These are phyloP conservation scores for Penicillium herquei DNA, from an alignment of 495 filamentous ascomycete genomes.

Conservation along the genomic window DNA sequence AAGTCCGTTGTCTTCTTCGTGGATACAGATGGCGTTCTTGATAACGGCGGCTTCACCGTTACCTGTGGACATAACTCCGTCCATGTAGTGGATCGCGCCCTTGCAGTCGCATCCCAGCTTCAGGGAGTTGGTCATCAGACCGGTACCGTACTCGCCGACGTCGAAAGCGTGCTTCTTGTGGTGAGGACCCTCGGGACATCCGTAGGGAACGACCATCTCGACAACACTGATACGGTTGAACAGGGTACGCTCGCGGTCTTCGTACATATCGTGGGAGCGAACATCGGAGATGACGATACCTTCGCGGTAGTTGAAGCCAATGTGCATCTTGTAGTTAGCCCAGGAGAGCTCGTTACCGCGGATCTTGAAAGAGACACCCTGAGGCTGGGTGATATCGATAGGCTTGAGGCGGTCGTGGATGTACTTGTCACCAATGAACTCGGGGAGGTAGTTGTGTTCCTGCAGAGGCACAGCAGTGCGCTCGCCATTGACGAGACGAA, in stretches of 20 bases:
- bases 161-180: slow-evolving; percentile 95
- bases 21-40: slow-evolving; percentile 95
- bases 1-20: slow-evolving; percentile 93
- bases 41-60: slow-evolving; percentile 74
- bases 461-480: slow-evolving; percentile 52
- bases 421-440: slow-evolving; percentile 36
- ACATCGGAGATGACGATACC: slow-evolving; percentile 91
- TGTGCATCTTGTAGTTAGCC: slow-evolving; percentile 43
- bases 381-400: slow-evolving; percentile 39
- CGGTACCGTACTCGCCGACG: slow-evolving; percentile 89
- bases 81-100: slow-evolving; percentile 88
- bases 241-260: slow-evolving; percentile 72
- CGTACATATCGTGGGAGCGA: slow-evolving; percentile 83
- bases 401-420: slow-evolving; percentile 38
- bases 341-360: slow-evolving; percentile 38
- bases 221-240: slow-evolving; percentile 93
- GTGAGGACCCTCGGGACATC: slow-evolving; percentile 89
- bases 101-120: slow-evolving; percentile 93
- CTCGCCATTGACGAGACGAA: slow-evolving; percentile 75
- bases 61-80: slow-evolving; percentile 80
- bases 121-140: slow-evolving; percentile 94
- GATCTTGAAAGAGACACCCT: slow-evolving; percentile 42
- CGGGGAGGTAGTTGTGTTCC: slow-evolving; percentile 54
- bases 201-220: slow-evolving; percentile 97
- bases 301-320: slow-evolving; percentile 91